phyloP scores from a whole-genome alignment of 2,329 filamentous ascomycete species.

The Leptoxyphium fumago region DNA sequence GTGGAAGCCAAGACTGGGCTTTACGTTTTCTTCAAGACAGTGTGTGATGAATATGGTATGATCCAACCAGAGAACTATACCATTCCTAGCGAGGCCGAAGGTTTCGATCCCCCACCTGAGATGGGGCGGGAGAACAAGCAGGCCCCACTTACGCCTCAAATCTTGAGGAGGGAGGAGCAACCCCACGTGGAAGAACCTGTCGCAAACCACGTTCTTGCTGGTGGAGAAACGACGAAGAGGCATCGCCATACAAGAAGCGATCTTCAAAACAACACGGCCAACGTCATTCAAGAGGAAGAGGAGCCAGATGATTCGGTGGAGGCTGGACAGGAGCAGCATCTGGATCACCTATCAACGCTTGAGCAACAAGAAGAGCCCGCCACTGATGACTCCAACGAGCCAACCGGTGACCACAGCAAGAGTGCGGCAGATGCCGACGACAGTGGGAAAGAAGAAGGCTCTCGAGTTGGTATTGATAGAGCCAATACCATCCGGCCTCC shows the following conservation, averaged over 20 bases:
- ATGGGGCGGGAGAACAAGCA: constrained; percentile 5
- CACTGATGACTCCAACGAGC: constrained; percentile 6
- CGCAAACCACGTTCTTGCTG: constrained; percentile 34
- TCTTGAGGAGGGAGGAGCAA: constrained; percentile 21
- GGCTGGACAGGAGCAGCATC: constrained; percentile 2
- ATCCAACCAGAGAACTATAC: constrained; percentile 93
- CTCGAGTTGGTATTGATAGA: background rate
- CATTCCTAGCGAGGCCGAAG: constrained; percentile 82
- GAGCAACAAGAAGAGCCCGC: background rate
- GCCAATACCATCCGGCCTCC: background rate
- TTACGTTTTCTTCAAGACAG: constrained; percentile 93
- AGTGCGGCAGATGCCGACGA: constrained; percentile 9
- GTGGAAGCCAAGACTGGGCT: constrained; percentile 82
- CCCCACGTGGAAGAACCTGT: constrained; percentile 17
- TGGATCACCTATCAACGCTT: background rate
- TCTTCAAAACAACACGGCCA: constrained; percentile 57
- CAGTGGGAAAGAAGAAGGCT: background rate
- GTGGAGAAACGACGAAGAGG: constrained; percentile 59
- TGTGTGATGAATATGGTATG: constrained; percentile 82
- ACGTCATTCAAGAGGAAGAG: constrained; percentile 70
- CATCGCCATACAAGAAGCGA: constrained; percentile 73
- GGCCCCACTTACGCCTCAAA: constrained; percentile 12
- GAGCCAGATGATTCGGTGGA: constrained; percentile 31
- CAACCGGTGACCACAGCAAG: constrained; percentile 3
- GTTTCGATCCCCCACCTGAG: constrained; percentile 40